phyloP scores from a whole-genome alignment of 2,329 filamentous ascomycete species.

The Aspergillus latus region DNA sequence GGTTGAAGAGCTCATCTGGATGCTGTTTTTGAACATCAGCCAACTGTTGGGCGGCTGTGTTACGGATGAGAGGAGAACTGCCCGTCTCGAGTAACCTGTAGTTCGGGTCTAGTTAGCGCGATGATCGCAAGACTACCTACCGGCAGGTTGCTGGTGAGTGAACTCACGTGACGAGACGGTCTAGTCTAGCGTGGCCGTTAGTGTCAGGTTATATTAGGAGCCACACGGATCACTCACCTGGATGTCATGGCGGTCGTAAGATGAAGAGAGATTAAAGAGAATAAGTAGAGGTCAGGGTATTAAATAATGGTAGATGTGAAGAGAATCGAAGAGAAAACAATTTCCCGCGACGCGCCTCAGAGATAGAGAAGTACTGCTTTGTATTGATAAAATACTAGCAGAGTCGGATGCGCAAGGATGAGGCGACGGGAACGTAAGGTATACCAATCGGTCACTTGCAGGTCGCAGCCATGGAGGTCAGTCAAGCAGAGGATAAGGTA shows the following conservation, averaged over 20 bases:
- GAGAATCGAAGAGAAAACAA: slow-evolving; percentile 11
- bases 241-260: slow-evolving; percentile 41
- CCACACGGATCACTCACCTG: slow-evolving; percentile 35
- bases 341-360: slow-evolving; percentile 13
- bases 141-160: not conserved
- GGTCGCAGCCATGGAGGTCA: slow-evolving; percentile 24
- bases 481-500: not conserved
- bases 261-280: slow-evolving; percentile 10
- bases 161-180: slow-evolving; percentile 83
- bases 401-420: slow-evolving; percentile 8
- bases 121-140: not conserved
- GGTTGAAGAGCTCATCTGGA: slow-evolving; percentile 94
- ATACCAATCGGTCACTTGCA: slow-evolving; percentile 18
- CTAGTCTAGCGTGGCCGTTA: slow-evolving; percentile 60
- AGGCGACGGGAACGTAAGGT: slow-evolving; percentile 18
- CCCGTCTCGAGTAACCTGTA: slow-evolving; percentile 90
- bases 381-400: slow-evolving; percentile 11
- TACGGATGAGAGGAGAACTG: slow-evolving; percentile 91
- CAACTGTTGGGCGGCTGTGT: slow-evolving; percentile 94
- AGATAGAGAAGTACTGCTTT: slow-evolving; percentile 9
- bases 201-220: slow-evolving; percentile 26
- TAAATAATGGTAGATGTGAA: slow-evolving; percentile 5
- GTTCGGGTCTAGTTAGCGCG: slow-evolving; percentile 23
- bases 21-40: slow-evolving; percentile 98
- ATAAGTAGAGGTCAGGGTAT: slow-evolving; percentile 9